Evolutionary conservation across 106 monocot genomes (phyloP).

Genomic region (Vanilla planifolia): DNA sequence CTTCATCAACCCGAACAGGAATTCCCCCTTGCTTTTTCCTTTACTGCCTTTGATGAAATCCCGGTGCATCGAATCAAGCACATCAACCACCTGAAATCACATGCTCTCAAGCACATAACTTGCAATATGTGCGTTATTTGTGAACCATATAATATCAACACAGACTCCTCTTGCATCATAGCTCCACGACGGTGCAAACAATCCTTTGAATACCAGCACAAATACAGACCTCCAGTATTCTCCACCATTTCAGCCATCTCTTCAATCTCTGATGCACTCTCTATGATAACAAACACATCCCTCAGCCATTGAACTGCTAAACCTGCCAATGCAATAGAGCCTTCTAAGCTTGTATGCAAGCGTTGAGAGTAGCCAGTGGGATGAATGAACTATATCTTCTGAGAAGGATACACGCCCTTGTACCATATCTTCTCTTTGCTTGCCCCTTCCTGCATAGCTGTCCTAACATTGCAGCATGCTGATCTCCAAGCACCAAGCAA

Average conservation of each 20-base stretch:
- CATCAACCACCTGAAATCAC: constrained; percentile 95
- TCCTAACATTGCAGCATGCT: constrained; percentile 91
- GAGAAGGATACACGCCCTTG: constrained; percentile 85
- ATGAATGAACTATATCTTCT: constrained; percentile 49
- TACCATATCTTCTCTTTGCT: constrained; percentile 92
- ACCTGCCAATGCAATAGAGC: constrained; percentile 93
- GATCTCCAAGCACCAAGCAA: constrained; percentile 88
- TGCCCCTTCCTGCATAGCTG: constrained; percentile 77
- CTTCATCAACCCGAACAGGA: constrained; percentile 83
- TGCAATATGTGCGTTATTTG: constrained; percentile 73
- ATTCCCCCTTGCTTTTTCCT: constrained; percentile 37
- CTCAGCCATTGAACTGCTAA: constrained; percentile 96
- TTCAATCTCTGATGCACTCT: constrained; percentile 57
- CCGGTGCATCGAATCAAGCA: constrained; percentile 83
- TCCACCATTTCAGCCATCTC: constrained; percentile 51
- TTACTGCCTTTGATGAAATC: constrained; percentile 41
- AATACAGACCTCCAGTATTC: constrained; percentile 82
- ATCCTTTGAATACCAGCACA: constrained; percentile 86
- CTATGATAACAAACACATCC: constrained; percentile 71
- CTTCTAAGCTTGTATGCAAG: constrained; percentile 88
- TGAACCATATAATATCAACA: constrained; percentile 77
- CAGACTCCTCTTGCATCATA: constrained; percentile 84
- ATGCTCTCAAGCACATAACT: constrained; percentile 86
- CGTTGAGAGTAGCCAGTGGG: constrained; percentile 64
- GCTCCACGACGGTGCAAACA: constrained; percentile 95